These are phyloP conservation scores for Eutrema heterophyllum DNA, from an alignment of 345 rosid genomes.

Conservation along the genomic window DNA sequence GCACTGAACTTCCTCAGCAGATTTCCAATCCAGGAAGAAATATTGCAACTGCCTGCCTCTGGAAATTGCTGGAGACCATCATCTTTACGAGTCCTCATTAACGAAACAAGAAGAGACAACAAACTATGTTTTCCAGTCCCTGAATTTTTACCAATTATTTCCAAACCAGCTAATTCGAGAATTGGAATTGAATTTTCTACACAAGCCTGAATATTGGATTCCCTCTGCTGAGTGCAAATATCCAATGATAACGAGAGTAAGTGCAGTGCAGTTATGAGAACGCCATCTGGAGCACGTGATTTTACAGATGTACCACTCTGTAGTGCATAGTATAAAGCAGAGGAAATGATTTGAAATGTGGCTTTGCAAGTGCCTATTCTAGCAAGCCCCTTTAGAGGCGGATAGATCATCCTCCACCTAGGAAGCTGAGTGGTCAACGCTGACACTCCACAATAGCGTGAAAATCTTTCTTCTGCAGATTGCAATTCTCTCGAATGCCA, in stretches of 20 bases:
- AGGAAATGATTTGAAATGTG: constrained; percentile 61
- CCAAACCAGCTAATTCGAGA: constrained; percentile 60
- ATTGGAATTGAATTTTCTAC: constrained; percentile 43
- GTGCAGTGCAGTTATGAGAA: constrained; percentile 73
- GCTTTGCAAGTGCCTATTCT: constrained; percentile 71
- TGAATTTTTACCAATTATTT: constrained; percentile 41
- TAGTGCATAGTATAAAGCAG: constrained; percentile 72
- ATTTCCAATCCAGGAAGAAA: constrained; percentile 69
- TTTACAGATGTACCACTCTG: constrained; percentile 51
- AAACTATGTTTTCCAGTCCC: constrained; percentile 59
- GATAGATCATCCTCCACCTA: constrained; percentile 69
- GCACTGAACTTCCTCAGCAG: constrained; percentile 75
- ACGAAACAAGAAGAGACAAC: constrained; percentile 81
- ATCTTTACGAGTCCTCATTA: constrained; percentile 61
- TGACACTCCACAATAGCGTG: constrained; percentile 60
- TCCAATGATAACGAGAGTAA: constrained; percentile 74
- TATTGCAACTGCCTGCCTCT: constrained; percentile 62
- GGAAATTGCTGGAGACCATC: constrained; percentile 39
- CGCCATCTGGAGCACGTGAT: constrained; percentile 73
- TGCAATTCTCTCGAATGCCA: constrained; percentile 90
- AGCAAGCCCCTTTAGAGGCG: constrained; percentile 66
- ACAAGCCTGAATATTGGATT: constrained; percentile 28
- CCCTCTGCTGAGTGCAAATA: constrained; percentile 56
- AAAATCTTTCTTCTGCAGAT: constrained; percentile 91
- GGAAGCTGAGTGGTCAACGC: constrained; percentile 86